A percentile compares a stretch with the other conserved stretches of the same genome.
These are phyloP conservation scores for Trichosporon inkin DNA, from an alignment of 1,284 basidiomycete genomes.

Conservation along the genomic window DNA sequence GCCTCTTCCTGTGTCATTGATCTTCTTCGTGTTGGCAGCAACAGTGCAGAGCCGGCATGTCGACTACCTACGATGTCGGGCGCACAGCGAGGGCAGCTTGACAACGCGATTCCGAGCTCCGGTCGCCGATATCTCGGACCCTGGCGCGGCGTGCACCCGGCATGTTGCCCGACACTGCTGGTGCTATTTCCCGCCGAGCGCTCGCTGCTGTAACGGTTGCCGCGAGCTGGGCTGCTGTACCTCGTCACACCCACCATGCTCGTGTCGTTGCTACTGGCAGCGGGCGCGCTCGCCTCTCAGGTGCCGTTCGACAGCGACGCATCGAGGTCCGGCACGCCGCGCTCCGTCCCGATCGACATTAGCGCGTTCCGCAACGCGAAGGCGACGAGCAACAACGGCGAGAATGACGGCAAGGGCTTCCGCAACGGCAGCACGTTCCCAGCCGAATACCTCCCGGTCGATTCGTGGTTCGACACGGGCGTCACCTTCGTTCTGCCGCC, in stretches of 20 bases:
- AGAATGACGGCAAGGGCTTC: conserved; percentile 13
- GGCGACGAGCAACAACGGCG: conserved; percentile 9
- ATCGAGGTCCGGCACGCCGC: background rate
- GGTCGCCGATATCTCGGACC: background rate
- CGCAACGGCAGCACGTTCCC: conserved; percentile 18
- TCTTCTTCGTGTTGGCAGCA: too few relatives aligned
- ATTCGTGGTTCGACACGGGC: conserved; percentile 15
- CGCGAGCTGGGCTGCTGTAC: background rate
- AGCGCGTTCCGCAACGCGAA: conserved; percentile 14
- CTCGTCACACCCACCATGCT: background rate
- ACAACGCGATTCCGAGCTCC: too few relatives aligned
- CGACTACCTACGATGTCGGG: too few relatives aligned
- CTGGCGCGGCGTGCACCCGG: background rate
- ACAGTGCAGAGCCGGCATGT: too few relatives aligned
- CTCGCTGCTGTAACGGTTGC: background rate
- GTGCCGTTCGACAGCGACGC: background rate
- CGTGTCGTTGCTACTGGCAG: background rate
- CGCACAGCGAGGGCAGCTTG: too few relatives aligned
- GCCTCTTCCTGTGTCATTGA: too few relatives aligned
- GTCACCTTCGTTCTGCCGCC: conserved; percentile 11
- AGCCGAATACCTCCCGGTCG: conserved; percentile 11
- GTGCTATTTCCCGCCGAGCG: background rate
- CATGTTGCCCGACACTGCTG: background rate
- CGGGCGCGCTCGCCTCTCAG: background rate
- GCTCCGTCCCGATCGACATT: conserved; percentile 28